Evolutionary conservation across 23 red algal species (phyloP).

Genomic region (Gracilaria gracilis): DNA sequence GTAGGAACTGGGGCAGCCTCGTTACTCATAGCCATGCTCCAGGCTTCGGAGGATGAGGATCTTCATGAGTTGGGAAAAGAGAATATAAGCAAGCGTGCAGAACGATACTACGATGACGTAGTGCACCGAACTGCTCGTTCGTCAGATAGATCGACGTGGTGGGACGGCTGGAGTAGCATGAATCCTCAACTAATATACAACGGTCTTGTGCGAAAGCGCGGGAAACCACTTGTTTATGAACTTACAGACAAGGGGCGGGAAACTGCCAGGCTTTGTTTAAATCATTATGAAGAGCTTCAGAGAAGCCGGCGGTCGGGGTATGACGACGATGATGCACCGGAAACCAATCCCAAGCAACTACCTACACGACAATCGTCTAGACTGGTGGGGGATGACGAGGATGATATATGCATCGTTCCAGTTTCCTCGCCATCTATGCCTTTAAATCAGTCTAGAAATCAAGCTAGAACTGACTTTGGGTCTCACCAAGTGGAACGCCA

Average conservation of each 20-base stretch:
- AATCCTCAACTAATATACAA: constrained; percentile 49
- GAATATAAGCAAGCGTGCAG: constrained; percentile 3
- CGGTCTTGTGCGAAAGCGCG: constrained; percentile 45
- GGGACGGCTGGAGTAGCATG: constrained; percentile 62
- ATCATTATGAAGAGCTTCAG: not conserved
- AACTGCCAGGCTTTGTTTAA: constrained; percentile 1
- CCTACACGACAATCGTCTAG: not conserved
- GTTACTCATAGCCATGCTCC: constrained; percentile 20
- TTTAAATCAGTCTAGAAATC: not conserved
- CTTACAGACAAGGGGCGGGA: constrained; percentile 52
- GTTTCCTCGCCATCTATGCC: not conserved
- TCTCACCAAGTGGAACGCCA: not conserved
- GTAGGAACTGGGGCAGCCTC: not conserved
- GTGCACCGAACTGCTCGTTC: not conserved
- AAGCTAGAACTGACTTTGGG: not conserved
- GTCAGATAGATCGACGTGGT: not conserved
- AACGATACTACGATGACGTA: constrained; percentile 19
- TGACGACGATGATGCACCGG: not conserved
- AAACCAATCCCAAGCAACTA: not conserved
- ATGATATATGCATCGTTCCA: not conserved
- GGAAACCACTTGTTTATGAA: constrained; percentile 36
- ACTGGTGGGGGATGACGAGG: not conserved
- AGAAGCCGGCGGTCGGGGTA: not conserved
- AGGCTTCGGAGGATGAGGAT: constrained; percentile 7
- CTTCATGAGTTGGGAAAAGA: constrained; percentile 4